Conservation (phyloP, 306 rosid genomes). For the Senna tora region DNA sequence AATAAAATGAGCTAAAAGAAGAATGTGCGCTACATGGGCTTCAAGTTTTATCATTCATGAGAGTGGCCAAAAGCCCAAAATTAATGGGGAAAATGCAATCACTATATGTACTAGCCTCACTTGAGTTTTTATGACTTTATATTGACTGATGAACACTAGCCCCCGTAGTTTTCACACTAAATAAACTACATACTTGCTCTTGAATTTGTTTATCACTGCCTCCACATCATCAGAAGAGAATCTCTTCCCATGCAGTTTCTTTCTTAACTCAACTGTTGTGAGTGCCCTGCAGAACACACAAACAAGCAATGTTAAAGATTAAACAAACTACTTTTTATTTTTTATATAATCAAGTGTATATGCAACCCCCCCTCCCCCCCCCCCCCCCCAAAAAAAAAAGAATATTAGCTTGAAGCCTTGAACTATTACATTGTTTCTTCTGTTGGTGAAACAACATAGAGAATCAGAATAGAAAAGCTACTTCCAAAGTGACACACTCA, state of each 20-base stretch:
- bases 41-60: neutral
- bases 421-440: neutral
- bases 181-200: slow-evolving; percentile 57
- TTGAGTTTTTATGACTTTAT: neutral
- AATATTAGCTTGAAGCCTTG: slow-evolving; percentile 29
- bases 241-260: slow-evolving; percentile 65
- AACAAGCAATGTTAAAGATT: slow-evolving; percentile 21
- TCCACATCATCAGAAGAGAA: slow-evolving; percentile 60
- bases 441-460: slow-evolving; percentile 7
- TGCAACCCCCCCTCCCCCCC: slow-evolving; percentile 3
- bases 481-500: neutral
- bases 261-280: slow-evolving; percentile 75
- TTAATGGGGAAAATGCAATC: neutral
- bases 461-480: neutral
- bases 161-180: slow-evolving; percentile 6
- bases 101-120: slow-evolving; percentile 10
- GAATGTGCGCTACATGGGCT: neutral
- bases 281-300: slow-evolving; percentile 63
- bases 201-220: slow-evolving; percentile 64
- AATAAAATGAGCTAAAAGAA: neutral
- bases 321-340: no score
- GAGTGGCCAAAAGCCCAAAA: neutral
- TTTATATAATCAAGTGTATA: no score
- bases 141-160: slow-evolving; percentile 30
- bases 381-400: no score